Base-by-base conservation (phyloP, 805 yeast species). In the Nakazawaea anatomiae region DNA sequence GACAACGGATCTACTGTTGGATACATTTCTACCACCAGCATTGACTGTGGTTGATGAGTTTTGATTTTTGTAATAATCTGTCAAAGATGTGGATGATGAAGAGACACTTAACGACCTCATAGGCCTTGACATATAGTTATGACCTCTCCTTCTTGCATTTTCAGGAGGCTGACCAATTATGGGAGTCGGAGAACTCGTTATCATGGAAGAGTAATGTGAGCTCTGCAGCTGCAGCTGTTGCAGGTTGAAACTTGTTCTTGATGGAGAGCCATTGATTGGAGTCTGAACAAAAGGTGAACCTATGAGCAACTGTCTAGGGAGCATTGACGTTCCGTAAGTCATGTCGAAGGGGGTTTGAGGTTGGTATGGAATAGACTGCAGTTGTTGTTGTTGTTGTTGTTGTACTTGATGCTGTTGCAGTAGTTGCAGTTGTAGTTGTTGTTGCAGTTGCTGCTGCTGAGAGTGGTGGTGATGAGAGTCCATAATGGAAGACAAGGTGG, bases 231-330 rank as follows among this genome's bases (percentile, higher is more conserved):
- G 36, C 36, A 11, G 18, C 30, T 43, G 46, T 30, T 29, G 46
- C 40, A 28, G 18, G 38, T 14, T 42, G 38, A 48, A 48, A 45
- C 47, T 14, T 28, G 41, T 27, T 35, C 52, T 39, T 12, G 46
- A 39, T 3, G 57, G 54, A 6, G 55, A 41, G 6, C 49, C 53
- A 57, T 50, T 49, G 14, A 63, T 53, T 4, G 74, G 73, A 40
- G 73, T 65, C 50, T 74, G 77, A 8, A 79, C 67, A 58, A 75
- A 83, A 0, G 89, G 89, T 3, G 88, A 82, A 4, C 80, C 74
- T 52, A 80, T 68, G 46, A 84, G 65, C 47, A 84, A 64, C 57
- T 82, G 85, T 14, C 83, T 69, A 1, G 90, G 90, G 18, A 84
- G 66, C 72, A 83, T 72, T 11, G 83, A 76, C 4, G 80, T 76